Evolutionary conservation across 495 filamentous ascomycete species (phyloP).

Genomic region (Talaromyces adpressus): DNA sequence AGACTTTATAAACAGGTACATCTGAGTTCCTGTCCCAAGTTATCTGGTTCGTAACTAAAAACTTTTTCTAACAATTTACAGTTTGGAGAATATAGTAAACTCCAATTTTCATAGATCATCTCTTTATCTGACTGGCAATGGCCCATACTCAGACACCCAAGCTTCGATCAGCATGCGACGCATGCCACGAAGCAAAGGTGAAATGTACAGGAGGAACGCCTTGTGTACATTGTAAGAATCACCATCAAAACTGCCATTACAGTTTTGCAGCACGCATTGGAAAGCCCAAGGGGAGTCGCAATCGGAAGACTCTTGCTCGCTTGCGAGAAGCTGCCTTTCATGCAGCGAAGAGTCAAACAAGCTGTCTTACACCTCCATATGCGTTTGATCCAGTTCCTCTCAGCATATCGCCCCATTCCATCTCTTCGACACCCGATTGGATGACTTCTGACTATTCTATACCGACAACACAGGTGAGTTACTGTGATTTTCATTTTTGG

Average conservation of each 20-base stretch:
- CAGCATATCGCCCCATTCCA: not conserved
- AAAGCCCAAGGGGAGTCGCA: constrained; percentile 11
- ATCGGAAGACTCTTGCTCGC: constrained; percentile 10
- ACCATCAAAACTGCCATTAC: constrained; percentile 8
- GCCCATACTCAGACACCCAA: constrained; percentile 7
- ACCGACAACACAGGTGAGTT: not conserved
- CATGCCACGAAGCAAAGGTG: constrained; percentile 12
- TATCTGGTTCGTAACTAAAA: not conserved
- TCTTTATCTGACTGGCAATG: not conserved
- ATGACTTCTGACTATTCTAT: not conserved
- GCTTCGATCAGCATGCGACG: constrained; percentile 12
- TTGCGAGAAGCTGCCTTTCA: constrained; percentile 4
- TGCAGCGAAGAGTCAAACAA: not conserved
- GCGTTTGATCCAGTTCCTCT: not conserved
- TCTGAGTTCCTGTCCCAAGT: not conserved
- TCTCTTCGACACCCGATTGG: not conserved
- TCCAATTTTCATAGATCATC: not conserved
- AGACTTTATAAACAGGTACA: not conserved
- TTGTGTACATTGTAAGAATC: constrained; percentile 9
- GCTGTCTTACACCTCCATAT: not conserved
- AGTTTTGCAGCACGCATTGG: constrained; percentile 10
- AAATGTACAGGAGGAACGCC: constrained; percentile 11
- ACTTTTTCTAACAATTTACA: not conserved
- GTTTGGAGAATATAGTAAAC: not conserved
- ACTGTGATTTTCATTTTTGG: not conserved